Evolutionary conservation across 2,329 filamentous ascomycete species (phyloP), one percentile per base, ranked within the genome.

Genomic region (Cryphonectria japonica): DNA sequence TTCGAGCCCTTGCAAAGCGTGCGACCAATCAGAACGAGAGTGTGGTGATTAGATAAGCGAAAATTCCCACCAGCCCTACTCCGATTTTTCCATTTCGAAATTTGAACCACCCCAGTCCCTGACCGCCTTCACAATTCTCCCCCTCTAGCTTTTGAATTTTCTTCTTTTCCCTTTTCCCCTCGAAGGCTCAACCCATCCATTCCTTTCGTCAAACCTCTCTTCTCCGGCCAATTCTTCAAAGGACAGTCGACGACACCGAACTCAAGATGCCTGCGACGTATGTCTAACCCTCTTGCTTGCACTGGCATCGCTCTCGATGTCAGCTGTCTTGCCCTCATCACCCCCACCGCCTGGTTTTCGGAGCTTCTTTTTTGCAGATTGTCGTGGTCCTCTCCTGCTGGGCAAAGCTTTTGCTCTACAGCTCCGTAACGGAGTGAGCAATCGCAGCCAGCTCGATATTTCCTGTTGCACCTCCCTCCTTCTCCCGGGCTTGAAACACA

Each of bases 321-420:
- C 50, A 71, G 63, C 34, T 60, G 29, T 63, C 46, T 61, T 34
- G 43, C 57, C 62, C 67, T 32, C 14, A 46, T 50, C 29, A 52
- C 37, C 41, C 61, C 52, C 63, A 79, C 76, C 77, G 80, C 83
- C 85, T 83, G 85, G 85, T 85, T 81, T 84, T 16, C 86, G 83
- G 72, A 72, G 70, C 67, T 84, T 80, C 77, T 80, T 80, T 80
- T 85, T 85, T 83, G 85, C 84, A 89, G 90, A 92, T 93, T 93
- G 91, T 93, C 88, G 89, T 89, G 87, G 92, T 93, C 90, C 90
- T 92, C 90, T 93, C 89, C 69, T 72, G 90, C 92, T 94, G 90
- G 91, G 87, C 67, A 82, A 76, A 82, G 77, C 77, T 78, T 61
- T 78, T 78, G 74, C 76, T 76, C 78, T 62, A 57, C n/a, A 29